Evolutionary conservation across 305 asterid genomes (phyloP).

Genomic region (Withania somnifera): DNA sequence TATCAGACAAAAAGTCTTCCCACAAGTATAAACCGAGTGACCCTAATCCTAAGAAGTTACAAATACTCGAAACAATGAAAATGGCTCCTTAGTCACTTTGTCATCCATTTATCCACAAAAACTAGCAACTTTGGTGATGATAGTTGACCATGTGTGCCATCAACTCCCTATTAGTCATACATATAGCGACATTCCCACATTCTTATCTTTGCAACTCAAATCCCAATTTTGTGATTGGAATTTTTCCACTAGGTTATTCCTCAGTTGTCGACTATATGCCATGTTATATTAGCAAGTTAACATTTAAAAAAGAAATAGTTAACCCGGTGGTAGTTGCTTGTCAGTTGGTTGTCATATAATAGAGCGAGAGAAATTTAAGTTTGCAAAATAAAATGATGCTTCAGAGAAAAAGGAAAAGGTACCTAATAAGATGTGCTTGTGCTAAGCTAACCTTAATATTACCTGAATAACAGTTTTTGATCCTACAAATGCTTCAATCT

Average conservation of each 20-base stretch:
- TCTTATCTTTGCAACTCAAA: background rate
- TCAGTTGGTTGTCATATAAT: background rate
- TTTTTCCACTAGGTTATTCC: background rate
- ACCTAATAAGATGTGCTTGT: background rate
- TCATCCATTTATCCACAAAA: background rate
- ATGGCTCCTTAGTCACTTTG: background rate
- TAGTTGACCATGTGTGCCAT: background rate
- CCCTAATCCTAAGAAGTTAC: background rate
- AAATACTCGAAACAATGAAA: background rate
- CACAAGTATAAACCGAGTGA: background rate
- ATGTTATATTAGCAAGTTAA: background rate
- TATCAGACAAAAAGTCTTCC: background rate
- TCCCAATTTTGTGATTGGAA: background rate
- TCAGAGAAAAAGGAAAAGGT: background rate
- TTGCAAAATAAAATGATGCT: background rate
- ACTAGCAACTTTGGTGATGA: background rate
- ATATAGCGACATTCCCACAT: background rate
- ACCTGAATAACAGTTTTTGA: slow-evolving; percentile 94
- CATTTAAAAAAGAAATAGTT: background rate
- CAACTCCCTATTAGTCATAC: background rate
- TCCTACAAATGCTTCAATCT: slow-evolving; percentile 89
- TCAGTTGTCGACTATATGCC: background rate
- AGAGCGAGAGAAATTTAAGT: background rate
- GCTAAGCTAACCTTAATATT: background rate
- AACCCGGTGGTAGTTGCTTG: background rate